These are phyloP conservation scores for Saturnispora serradocipensis DNA, from an alignment of 805 yeast genomes.

Conservation along the genomic window DNA sequence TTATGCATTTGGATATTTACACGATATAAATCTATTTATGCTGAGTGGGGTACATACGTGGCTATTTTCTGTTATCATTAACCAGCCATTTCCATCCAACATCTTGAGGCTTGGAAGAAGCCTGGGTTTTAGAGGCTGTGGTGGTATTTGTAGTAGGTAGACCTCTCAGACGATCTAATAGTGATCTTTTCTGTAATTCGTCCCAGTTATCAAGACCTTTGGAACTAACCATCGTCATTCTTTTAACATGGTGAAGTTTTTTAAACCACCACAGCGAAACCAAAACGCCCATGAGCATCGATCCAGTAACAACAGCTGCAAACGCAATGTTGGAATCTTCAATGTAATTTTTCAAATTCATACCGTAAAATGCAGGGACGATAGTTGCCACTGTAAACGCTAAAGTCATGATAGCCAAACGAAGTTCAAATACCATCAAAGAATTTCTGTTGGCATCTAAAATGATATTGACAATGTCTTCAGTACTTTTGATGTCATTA, in stretches of 20 bases:
- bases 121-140: neutral
- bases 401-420: slow-evolving; percentile 72
- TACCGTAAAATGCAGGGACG: slow-evolving; percentile 82
- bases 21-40: neutral
- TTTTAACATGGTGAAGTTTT: slow-evolving; percentile 52
- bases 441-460: slow-evolving; percentile 87
- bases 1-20: neutral
- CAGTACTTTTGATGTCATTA: slow-evolving; percentile 81
- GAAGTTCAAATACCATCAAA: slow-evolving; percentile 76
- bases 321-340: slow-evolving; percentile 64
- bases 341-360: slow-evolving; percentile 71
- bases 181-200: slow-evolving; percentile 15
- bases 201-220: slow-evolving; percentile 22
- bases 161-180: slow-evolving; percentile 11
- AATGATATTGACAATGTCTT: slow-evolving; percentile 86
- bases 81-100: slow-evolving; percentile 49
- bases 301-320: slow-evolving; percentile 42
- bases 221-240: slow-evolving; percentile 49
- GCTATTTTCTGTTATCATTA: slow-evolving; percentile 28
- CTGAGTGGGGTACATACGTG: neutral
- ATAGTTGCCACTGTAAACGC: slow-evolving; percentile 81
- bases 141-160: neutral
- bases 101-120: slow-evolving; percentile 28
- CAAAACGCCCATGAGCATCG: slow-evolving; percentile 43
- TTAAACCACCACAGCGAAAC: slow-evolving; percentile 50